phyloP scores from a whole-genome alignment of 371 early-diverging fungal genomes.

The Enterocytospora artemiae region DNA sequence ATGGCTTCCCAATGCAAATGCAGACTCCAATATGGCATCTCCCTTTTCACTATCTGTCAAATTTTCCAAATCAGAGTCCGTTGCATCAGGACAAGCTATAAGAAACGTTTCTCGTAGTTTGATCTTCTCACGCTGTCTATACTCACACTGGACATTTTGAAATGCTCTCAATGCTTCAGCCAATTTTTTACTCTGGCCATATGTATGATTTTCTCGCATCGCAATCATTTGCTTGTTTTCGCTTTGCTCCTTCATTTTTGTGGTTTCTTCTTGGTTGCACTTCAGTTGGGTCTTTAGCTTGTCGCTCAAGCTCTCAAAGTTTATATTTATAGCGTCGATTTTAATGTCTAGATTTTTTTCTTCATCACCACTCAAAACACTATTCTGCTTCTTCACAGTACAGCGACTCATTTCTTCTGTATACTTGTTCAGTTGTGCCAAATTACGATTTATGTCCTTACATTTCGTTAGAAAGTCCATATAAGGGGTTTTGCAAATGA shows the following conservation, averaged over 20 bases:
- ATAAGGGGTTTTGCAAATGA: neutral
- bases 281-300: constrained; percentile 36
- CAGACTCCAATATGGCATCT: constrained; percentile 38
- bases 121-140: constrained; percentile 48
- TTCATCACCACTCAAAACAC: constrained; percentile 41
- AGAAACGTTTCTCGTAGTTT: constrained; percentile 52
- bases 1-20: constrained; percentile 45
- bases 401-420: constrained; percentile 31
- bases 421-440: constrained; percentile 28
- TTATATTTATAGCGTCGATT: constrained; percentile 36
- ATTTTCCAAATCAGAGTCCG: constrained; percentile 52
- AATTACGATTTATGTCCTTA: constrained; percentile 25
- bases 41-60: constrained; percentile 21
- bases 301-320: constrained; percentile 29
- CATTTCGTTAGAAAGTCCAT: constrained; percentile 49
- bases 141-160: constrained; percentile 33
- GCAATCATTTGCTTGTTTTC: constrained; percentile 23
- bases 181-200: constrained; percentile 42
- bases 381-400: constrained; percentile 38
- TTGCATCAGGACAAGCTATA: constrained; percentile 57
- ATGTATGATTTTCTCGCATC: constrained; percentile 38
- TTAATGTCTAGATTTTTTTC: constrained; percentile 39
- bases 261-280: constrained; percentile 10
- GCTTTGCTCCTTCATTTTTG: constrained; percentile 9
- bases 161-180: constrained; percentile 39